Evolutionary conservation across 129 eudicot genomes (phyloP), one percentile per base, ranked within the genome.

Genomic region (Chrysanthemum lavandulifolium): DNA sequence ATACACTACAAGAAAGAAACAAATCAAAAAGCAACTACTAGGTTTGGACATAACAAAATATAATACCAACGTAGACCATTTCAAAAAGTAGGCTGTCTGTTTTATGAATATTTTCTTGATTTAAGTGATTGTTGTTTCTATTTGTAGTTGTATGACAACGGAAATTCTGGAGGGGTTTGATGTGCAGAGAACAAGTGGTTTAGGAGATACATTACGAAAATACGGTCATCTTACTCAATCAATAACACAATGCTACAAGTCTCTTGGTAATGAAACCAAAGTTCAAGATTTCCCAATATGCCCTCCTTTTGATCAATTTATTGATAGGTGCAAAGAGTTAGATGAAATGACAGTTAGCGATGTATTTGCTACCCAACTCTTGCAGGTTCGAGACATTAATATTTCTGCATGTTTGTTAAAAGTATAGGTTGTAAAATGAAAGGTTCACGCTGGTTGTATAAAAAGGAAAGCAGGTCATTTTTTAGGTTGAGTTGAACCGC

Each of bases 141-240:
- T 75, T 53, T 72, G 80, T 83, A 94, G 99, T 33, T 94, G 99
- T 84, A 83, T 94, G 86, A 94, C 99, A 23, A 94, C 99, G 5
- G 99, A 94, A 84, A 83, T 90, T 73, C 82, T 88, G 75, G 99
- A 94, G 76, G 97, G 96, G 72, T 94, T 94, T 80, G 97, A 94
- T 83, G 96, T 94, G 56, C 99, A 90, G 57, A 77, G 99, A 86
- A 94, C 99, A 52, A 86, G 71, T 65, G 89, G 97, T 61, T 81
- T 90, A 71, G 88, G 76, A 65, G 99, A 94, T 43, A 94, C 99
- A 5, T 71, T 94, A 18, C 77, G 73, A 36, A 91, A 80, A 69
- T 94, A 90, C 21, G 94, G 99, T 15, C 71, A 69, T 81, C 91
- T 94, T 49, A 94, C 97, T 51, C 88, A 63, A 77, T 82, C 93